phyloP scores from a whole-genome alignment of 371 early-diverging fungal genomes.

The Syncephalastrum sp. region DNA sequence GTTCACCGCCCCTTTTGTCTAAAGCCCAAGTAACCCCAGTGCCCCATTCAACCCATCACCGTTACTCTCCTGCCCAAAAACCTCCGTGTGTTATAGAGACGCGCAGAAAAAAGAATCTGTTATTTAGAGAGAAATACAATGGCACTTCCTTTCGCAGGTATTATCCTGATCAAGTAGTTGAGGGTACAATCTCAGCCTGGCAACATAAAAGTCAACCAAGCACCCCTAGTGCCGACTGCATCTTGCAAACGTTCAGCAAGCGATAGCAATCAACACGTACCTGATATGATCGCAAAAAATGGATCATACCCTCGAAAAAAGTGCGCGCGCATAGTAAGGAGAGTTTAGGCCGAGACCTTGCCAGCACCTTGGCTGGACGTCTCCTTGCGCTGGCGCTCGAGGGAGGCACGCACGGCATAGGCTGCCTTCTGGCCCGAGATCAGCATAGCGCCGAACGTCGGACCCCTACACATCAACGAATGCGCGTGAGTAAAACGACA shows the following conservation, averaged over 20 bases:
- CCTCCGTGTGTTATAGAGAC: slow-evolving; percentile 1
- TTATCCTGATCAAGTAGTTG: slow-evolving; percentile 47
- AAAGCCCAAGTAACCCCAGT: too few relatives aligned
- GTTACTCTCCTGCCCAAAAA: too few relatives aligned
- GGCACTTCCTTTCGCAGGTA: slow-evolving; percentile 44
- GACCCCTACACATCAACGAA: slow-evolving; percentile 35
- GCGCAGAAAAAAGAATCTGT: slow-evolving; percentile 13
- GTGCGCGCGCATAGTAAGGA: background rate
- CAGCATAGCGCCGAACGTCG: slow-evolving; percentile 76
- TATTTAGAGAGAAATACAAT: slow-evolving; percentile 15
- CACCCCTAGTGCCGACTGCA: slow-evolving; percentile 45
- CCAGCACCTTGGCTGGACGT: slow-evolving; percentile 8
- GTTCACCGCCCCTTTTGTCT: background rate
- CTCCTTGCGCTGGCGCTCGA: slow-evolving; percentile 31
- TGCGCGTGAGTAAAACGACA: slow-evolving; percentile 3
- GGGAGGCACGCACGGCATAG: slow-evolving; percentile 51
- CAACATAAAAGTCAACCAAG: slow-evolving; percentile 24
- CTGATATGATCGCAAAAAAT: slow-evolving; percentile 7
- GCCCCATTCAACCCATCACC: too few relatives aligned
- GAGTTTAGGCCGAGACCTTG: slow-evolving; percentile 19
- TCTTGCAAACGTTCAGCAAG: slow-evolving; percentile 11
- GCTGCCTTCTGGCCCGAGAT: slow-evolving; percentile 73
- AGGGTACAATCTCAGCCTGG: slow-evolving; percentile 48
- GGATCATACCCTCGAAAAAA: slow-evolving; percentile 11
- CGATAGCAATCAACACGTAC: slow-evolving; percentile 20